Percentiles rank a stretch among this genome's conserved stretches.
phyloP scores from a whole-genome alignment of 306 rosid genomes.

The Trichosanthes cucumerina region DNA sequence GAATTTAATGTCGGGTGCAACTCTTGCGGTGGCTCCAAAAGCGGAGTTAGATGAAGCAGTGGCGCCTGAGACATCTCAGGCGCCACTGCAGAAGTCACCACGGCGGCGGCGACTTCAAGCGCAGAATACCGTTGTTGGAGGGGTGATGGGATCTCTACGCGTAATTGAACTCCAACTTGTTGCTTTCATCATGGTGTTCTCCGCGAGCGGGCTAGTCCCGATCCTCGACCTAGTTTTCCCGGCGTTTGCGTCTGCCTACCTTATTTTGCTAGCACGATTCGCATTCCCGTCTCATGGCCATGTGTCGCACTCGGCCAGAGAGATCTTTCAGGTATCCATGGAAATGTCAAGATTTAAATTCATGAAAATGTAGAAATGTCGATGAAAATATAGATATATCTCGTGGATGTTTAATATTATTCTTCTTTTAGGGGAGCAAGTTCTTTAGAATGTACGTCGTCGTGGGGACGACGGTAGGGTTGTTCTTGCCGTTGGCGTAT shows the following conservation, averaged over 20 bases:
- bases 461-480: conserved; percentile 53
- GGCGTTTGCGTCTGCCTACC: conserved; percentile 47
- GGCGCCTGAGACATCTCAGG: not conserved
- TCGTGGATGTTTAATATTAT: not conserved
- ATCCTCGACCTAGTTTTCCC: conserved; percentile 55
- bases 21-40: conserved; percentile 43
- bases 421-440: conserved; percentile 33
- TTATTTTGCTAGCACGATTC: conserved; percentile 42
- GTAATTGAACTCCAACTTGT: conserved; percentile 77
- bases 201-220: conserved; percentile 81
- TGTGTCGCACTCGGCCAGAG: conserved; percentile 13
- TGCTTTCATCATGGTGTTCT: conserved; percentile 76
- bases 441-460: conserved; percentile 51
- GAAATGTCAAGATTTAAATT: too few relatives aligned
- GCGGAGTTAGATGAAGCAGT: conserved; percentile 18
- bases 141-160: conserved; percentile 71
- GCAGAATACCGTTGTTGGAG: conserved; percentile 12
- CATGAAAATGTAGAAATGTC: too few relatives aligned
- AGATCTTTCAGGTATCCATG: conserved; percentile 22
- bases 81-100: not conserved
- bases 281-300: conserved; percentile 45
- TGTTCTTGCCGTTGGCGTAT: conserved; percentile 69
- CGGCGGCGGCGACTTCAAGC: conserved; percentile 12
- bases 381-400: not conserved
- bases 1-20: conserved; percentile 44